phyloP scores from a whole-genome alignment of 2,329 filamentous ascomycete species.

The Fusarium virguliforme region DNA sequence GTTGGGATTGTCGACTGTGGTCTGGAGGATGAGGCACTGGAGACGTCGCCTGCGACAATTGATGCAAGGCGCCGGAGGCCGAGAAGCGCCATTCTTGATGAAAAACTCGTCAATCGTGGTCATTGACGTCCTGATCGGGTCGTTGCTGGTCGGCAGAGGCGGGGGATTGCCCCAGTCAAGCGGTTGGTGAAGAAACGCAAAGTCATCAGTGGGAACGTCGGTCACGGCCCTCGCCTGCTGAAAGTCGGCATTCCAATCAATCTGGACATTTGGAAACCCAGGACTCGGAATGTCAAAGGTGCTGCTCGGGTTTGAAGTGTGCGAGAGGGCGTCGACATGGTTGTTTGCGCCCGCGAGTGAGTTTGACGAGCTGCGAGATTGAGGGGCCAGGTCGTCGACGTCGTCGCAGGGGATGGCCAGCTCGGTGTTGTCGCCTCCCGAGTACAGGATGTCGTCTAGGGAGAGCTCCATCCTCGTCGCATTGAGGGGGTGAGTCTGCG shows the following conservation, averaged over 20 bases:
- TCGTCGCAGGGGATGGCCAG: slow-evolving; percentile 41
- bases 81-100: slow-evolving; percentile 60
- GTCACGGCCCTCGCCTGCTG: slow-evolving; percentile 35
- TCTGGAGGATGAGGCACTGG: slow-evolving; percentile 66
- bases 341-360: slow-evolving; percentile 19
- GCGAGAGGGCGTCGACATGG: slow-evolving; percentile 3
- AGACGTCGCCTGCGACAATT: slow-evolving; percentile 63
- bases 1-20: slow-evolving; percentile 64
- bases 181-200: slow-evolving; percentile 46
- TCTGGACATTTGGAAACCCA: slow-evolving; percentile 10
- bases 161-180: slow-evolving; percentile 32
- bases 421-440: slow-evolving; percentile 33
- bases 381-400: slow-evolving; percentile 28
- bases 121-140: slow-evolving; percentile 22
- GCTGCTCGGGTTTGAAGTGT: slow-evolving; percentile 27
- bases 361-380: slow-evolving; percentile 33
- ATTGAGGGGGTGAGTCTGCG: neutral
- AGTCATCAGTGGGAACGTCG: slow-evolving; percentile 15
- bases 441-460: slow-evolving; percentile 47
- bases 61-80: slow-evolving; percentile 61
- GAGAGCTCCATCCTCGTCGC: slow-evolving; percentile 40
- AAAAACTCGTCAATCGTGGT: slow-evolving; percentile 58
- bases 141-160: slow-evolving; percentile 15
- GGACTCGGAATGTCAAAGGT: neutral
- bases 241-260: slow-evolving; percentile 46